phyloP scores from a whole-genome alignment of 2,329 filamentous ascomycete genomes.

The Epichloe sibirici region DNA sequence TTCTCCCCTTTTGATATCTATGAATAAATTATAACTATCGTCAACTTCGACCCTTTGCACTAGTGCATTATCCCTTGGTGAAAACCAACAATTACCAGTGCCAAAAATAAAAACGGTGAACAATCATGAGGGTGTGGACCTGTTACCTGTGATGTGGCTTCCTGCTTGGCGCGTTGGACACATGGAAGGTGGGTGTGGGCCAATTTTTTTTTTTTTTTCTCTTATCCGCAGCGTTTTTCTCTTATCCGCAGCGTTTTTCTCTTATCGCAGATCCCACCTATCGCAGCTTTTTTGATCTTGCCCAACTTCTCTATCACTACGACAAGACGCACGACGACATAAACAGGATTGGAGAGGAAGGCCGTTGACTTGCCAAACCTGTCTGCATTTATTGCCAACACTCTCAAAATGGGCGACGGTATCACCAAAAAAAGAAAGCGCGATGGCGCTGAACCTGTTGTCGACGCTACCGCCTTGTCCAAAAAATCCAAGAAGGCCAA shows the following conservation, averaged over 20 bases:
- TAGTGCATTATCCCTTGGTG: no score
- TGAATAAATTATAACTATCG: no score
- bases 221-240: conserved; percentile 3
- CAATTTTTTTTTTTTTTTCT: conserved; percentile 12
- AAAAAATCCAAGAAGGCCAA: conserved; percentile 32
- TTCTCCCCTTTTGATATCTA: no score
- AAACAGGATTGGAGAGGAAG: neutral
- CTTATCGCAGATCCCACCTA: conserved; percentile 5
- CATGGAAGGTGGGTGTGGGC: neutral
- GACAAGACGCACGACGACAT: neutral
- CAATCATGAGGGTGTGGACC: no score
- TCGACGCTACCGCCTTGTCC: conserved; percentile 10
- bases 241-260: conserved; percentile 6
- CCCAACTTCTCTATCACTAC: neutral
- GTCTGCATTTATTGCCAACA: neutral
- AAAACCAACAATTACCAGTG: no score
- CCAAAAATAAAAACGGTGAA: no score
- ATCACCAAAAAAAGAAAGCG: conserved; percentile 34
- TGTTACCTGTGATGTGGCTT: no score
- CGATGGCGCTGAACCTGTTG: conserved; percentile 20
- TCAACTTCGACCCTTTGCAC: no score
- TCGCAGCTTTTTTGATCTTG: conserved; percentile 2
- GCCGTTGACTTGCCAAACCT: neutral
- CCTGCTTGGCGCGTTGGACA: no score
- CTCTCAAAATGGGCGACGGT: conserved; percentile 20